These are phyloP conservation scores for Salvia miltiorrhiza DNA, from an alignment of 257 asterid species.

Conservation along the genomic window DNA sequence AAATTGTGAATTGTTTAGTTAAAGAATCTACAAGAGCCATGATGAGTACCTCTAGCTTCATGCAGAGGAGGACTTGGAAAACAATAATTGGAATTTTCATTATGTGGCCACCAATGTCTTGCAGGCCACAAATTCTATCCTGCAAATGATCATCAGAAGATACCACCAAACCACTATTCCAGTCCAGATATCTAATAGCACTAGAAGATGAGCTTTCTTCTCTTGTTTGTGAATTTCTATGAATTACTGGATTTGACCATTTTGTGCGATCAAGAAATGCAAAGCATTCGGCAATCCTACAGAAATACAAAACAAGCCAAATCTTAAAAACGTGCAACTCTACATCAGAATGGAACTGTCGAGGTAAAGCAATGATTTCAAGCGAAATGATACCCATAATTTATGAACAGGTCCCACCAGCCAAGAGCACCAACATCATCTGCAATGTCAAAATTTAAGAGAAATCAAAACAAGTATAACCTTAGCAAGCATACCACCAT, in stretches of 20 bases:
- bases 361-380: slow-evolving; percentile 8
- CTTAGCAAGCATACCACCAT: neutral
- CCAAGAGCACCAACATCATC: slow-evolving; percentile 86
- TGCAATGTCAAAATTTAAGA: slow-evolving; percentile 24
- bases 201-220: slow-evolving; percentile 81
- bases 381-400: slow-evolving; percentile 63
- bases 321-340: slow-evolving; percentile 28
- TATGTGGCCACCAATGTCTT: slow-evolving; percentile 94
- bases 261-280: slow-evolving; percentile 98
- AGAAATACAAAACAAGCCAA: slow-evolving; percentile 24
- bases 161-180: slow-evolving; percentile 74
- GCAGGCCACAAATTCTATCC: slow-evolving; percentile 69
- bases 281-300: slow-evolving; percentile 94
- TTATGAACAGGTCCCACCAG: slow-evolving; percentile 99
- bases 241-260: slow-evolving; percentile 97
- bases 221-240: slow-evolving; percentile 51
- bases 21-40: slow-evolving; percentile 9
- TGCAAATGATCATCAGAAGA: slow-evolving; percentile 62
- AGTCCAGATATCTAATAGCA: slow-evolving; percentile 61
- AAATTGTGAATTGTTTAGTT: neutral
- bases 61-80: slow-evolving; percentile 92
- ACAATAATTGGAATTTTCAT: slow-evolving; percentile 83
- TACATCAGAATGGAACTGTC: slow-evolving; percentile 14
- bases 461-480: slow-evolving; percentile 12
- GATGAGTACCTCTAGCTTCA: slow-evolving; percentile 86